A percentile compares a stretch with the other conserved stretches of the same genome.
Evolutionary conservation across 805 yeast genomes (phyloP).

Genomic region (Zygosaccharomyces rouxii): DNA sequence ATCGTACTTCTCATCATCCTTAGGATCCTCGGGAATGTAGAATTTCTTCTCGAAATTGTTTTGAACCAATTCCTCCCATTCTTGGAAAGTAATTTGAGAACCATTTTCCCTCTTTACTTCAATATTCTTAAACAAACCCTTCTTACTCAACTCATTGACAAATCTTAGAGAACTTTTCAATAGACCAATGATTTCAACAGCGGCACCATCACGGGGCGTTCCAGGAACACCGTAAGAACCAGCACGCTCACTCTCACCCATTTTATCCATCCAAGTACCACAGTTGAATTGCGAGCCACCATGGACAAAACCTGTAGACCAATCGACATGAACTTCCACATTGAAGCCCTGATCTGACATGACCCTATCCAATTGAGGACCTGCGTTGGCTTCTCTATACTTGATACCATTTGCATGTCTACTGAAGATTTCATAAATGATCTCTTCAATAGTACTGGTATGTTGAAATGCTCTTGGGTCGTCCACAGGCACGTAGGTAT

Average conservation of each 20-base stretch:
- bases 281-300: conserved; percentile 94
- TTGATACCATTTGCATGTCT: conserved; percentile 87
- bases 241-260: conserved; percentile 91
- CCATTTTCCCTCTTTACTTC: conserved; percentile 61
- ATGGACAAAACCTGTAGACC: conserved; percentile 80
- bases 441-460: conserved; percentile 65
- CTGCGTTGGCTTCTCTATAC: conserved; percentile 94
- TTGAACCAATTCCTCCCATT: conserved; percentile 71
- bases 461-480: conserved; percentile 74
- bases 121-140: conserved; percentile 54
- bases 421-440: conserved; percentile 74
- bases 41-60: conserved; percentile 74
- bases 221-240: conserved; percentile 91
- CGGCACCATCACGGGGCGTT: conserved; percentile 97
- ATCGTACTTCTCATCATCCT: conserved; percentile 56
- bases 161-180: conserved; percentile 80
- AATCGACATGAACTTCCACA: conserved; percentile 74
- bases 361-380: conserved; percentile 79
- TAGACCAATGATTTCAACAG: conserved; percentile 84
- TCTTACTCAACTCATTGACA: conserved; percentile 53
- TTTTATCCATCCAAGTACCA: conserved; percentile 99
- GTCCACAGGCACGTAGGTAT: conserved; percentile 62
- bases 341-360: conserved; percentile 92
- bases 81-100: conserved; percentile 46
- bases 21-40: conserved; percentile 64